Evolutionary conservation across 768 basidiomycete genomes (phyloP), one percentile per base, ranked within the genome.

Genomic region (Imleria badia): DNA sequence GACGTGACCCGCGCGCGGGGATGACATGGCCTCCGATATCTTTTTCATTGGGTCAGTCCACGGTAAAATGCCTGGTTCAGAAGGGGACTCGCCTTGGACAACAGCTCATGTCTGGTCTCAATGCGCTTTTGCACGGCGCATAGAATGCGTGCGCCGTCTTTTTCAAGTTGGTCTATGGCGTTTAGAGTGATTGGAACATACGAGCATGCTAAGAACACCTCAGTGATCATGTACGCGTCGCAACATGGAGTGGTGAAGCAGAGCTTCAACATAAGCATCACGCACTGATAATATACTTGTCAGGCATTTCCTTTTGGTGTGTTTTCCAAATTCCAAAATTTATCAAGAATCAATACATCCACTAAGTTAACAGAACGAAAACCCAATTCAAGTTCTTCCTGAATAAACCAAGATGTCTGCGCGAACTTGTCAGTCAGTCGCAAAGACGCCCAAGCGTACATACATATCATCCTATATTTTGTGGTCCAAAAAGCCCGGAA

Each of bases 21-120:
- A 76, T 5, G 81, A 78, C 69, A 80, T 74, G 47, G 77, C 73
- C 11, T 80, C 78, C 5, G 83, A 79, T 22, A 85, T 68, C 84
- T 86, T 84, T 39, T 39, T 1, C 9, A 12, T 3, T 6, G 30
- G 1, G 29, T 65, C 3, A 52, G 42, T 29, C 29, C 6, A 10
- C 10, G 35, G 20, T 6, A 1, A 33, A 41, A 17, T 11, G 23
- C 6, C 29, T 36, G 6, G 12, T 19, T n/a, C 2, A 12, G 1
- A 26, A 11, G 23, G 19, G 22, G 22, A 65, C 72, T 43, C 49
- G 76, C 83, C 68, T 83, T 75, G 34, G 77, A 73, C 10, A 75
- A 64, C 12, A 84, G 58, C 19, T 64, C 69, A 45, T 69, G 68
- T 48, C 85, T 72, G 54, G 80, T 79, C n/a, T 80, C 72, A 34